Evolutionary conservation across 1,139 yeast genomes (phyloP).

Genomic region (Zygosaccharomyces sapae): DNA sequence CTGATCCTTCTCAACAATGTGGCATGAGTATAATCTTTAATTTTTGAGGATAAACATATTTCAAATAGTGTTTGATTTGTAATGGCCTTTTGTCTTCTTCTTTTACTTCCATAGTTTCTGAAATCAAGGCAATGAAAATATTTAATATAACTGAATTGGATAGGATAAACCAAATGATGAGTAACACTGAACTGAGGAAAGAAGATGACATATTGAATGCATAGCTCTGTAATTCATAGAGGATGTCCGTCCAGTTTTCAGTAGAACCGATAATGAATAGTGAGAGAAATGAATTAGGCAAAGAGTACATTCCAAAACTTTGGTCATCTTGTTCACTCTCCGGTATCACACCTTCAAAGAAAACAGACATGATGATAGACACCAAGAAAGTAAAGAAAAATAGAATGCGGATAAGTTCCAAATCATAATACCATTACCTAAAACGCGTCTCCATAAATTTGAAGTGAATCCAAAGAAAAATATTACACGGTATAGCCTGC

Average conservation of each 20-base stretch:
- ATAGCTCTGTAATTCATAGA: conserved; percentile 55
- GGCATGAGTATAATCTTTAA: conserved; percentile 36
- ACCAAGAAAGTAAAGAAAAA: conserved; percentile 59
- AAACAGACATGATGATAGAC: conserved; percentile 64
- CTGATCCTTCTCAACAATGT: conserved; percentile 34
- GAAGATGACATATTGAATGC: conserved; percentile 49
- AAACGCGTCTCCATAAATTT: conserved; percentile 65
- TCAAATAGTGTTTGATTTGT: conserved; percentile 73
- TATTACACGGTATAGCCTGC: conserved; percentile 72
- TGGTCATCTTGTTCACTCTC: conserved; percentile 41
- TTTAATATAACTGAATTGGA: conserved; percentile 78
- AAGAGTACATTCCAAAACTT: conserved; percentile 62
- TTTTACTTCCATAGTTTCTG: conserved; percentile 71
- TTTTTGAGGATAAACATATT: conserved; percentile 43
- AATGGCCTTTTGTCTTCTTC: conserved; percentile 67
- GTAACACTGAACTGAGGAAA: conserved; percentile 56
- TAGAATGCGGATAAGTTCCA: conserved; percentile 72
- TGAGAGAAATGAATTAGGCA: conserved; percentile 72
- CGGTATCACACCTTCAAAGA: conserved; percentile 68
- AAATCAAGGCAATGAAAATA: conserved; percentile 89
- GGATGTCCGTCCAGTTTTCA: conserved; percentile 81
- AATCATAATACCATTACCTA: conserved; percentile 63
- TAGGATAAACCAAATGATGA: conserved; percentile 78
- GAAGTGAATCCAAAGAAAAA: conserved; percentile 54
- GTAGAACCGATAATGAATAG: conserved; percentile 81